Evolutionary conservation across 805 yeast genomes (phyloP).

Genomic region (Sugiyamaella smithiae): DNA sequence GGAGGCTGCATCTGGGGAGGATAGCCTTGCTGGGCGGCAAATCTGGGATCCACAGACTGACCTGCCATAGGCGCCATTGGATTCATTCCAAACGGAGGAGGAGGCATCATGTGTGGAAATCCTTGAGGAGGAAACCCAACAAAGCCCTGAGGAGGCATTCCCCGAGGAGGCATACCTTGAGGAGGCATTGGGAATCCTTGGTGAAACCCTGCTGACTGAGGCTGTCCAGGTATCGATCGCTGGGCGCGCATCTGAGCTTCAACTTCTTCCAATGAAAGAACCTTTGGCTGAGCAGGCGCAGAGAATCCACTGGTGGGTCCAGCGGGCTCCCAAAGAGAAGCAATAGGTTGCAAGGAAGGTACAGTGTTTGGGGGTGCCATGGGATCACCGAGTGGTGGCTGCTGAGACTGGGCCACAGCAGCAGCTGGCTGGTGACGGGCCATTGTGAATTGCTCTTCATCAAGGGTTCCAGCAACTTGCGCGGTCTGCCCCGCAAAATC

Average conservation of each 20-base stretch:
- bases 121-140: slow-evolving; percentile 12
- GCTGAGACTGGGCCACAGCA: slow-evolving; percentile 30
- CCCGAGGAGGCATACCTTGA: slow-evolving; percentile 13
- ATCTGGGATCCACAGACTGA: slow-evolving; percentile 9
- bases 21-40: neutral
- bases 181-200: slow-evolving; percentile 10
- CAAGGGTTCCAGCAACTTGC: slow-evolving; percentile 28
- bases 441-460: slow-evolving; percentile 31
- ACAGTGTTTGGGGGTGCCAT: slow-evolving; percentile 29
- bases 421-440: slow-evolving; percentile 33
- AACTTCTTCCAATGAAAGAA: slow-evolving; percentile 75
- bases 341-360: slow-evolving; percentile 59
- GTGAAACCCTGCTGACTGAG: neutral
- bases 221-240: slow-evolving; percentile 30
- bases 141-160: slow-evolving; percentile 16
- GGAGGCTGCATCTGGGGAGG: slow-evolving; percentile 10
- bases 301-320: slow-evolving; percentile 24
- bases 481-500: slow-evolving; percentile 51
- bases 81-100: slow-evolving; percentile 8
- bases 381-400: slow-evolving; percentile 27
- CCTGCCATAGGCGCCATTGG: slow-evolving; percentile 11
- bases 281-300: slow-evolving; percentile 36
- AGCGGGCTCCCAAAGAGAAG: slow-evolving; percentile 59
- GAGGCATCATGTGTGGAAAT: slow-evolving; percentile 6
- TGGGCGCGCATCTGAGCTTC: slow-evolving; percentile 67